Evolutionary conservation across 176 grass and related monocot genomes (phyloP), one percentile per base, ranked within the genome.

Genomic region (Urochloa ruziziensis): DNA sequence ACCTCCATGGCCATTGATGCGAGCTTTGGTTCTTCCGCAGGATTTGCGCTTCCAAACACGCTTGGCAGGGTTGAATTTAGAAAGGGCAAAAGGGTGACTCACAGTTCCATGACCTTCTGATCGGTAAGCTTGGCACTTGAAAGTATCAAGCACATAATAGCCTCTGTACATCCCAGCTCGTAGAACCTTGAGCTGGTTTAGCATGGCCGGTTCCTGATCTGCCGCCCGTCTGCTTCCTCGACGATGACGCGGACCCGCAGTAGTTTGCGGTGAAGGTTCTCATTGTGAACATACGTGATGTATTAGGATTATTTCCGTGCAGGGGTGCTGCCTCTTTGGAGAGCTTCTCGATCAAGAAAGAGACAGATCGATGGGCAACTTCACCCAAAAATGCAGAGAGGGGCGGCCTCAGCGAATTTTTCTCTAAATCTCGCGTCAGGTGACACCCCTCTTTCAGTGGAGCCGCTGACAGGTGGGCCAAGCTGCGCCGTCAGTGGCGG

Each of bases 191-290:
- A 78, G 56, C 24, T 78, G 75, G 13, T 78, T 16, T 10, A 78
- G 57, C 75, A 78, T 78, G 56, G 56, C 74, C 28, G 35, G 54
- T 40, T 77, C n/a, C 34, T 77, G 54, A 77, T 77, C 1, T 77
- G 74, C 53, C 54, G 34, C 2, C 74, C 54, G 14, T 77, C 74
- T 2, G 74, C 74, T 61, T 77, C 74, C 15, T 77, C 74, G 3
- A 77, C 54, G 14, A 77, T 10, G 35, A 77, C 17, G 14, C 12
- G 7, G 57, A 61, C 14, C 35, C 54, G 54, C 54, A 77, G 24
- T 36, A 77, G 24, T 54, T 18, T 28, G n/a, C 54, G 23, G 24
- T 9, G 75, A 15, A 78, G 75, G 37, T 9, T 6, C 56, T 77
- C 74, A 15, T 77, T 36, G 23, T 10, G 16, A 34, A 19, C 11